A percentile compares a stretch with the other conserved stretches of the same genome.
phyloP scores from a whole-genome alignment of 176 grass and related monocot species.

The Tillandsia fasciculata region DNA sequence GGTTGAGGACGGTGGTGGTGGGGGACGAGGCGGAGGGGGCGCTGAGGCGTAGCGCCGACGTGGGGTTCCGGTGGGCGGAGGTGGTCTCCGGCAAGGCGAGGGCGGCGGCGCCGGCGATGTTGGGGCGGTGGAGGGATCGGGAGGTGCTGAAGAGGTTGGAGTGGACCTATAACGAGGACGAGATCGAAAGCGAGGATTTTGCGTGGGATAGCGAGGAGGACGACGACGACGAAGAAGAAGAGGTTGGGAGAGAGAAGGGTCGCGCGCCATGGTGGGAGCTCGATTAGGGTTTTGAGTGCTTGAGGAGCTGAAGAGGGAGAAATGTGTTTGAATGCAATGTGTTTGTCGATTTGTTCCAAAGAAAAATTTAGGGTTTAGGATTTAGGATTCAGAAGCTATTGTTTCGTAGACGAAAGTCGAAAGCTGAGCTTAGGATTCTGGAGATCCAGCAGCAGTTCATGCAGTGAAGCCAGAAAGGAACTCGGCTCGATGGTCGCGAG shows the following conservation, averaged over 20 bases:
- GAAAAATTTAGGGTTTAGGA: neutral
- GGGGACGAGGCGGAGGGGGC: conserved; percentile 27
- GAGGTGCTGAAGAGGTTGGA: conserved; percentile 40
- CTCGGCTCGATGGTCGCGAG: too few species aligned
- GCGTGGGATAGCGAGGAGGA: conserved; percentile 17
- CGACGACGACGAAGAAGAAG: conserved; percentile 14
- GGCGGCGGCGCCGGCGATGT: conserved; percentile 27
- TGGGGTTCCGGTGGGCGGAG: conserved; percentile 37
- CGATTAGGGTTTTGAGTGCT: conserved; percentile 23
- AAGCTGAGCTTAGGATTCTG: too few species aligned
- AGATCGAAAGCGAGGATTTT: conserved; percentile 1
- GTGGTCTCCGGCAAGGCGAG: conserved; percentile 47
- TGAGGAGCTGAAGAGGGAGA: neutral
- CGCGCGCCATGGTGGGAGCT: conserved; percentile 56
- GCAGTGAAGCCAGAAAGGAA: too few species aligned
- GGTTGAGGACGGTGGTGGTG: conserved; percentile 43
- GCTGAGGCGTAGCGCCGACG: conserved; percentile 38
- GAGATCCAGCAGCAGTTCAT: too few species aligned
- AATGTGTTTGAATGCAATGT: neutral
- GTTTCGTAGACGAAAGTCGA: too few species aligned
- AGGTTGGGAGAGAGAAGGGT: neutral
- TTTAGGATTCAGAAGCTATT: too few species aligned
- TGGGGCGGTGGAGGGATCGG: conserved; percentile 39
- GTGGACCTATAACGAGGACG: conserved; percentile 36
- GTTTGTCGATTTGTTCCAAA: neutral